A percentile compares a stretch with the other conserved stretches of the same genome.
These are phyloP conservation scores for Epichloe aotearoae DNA, from an alignment of 2,329 filamentous ascomycete genomes.

Conservation along the genomic window DNA sequence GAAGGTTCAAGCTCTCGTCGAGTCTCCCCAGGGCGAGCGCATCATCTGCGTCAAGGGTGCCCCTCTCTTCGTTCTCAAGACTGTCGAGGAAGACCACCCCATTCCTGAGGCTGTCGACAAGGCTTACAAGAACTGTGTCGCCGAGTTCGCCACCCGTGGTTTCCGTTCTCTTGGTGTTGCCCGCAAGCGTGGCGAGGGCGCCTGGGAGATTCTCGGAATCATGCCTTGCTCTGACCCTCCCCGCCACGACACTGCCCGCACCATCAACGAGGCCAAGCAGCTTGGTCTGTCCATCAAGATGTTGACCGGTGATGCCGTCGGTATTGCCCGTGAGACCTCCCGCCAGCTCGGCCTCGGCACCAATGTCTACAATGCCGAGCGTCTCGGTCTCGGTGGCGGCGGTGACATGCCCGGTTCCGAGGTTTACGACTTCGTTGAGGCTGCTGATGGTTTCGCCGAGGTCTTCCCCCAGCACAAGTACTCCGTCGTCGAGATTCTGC, in stretches of 20 bases:
- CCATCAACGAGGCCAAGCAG: conserved; percentile 77
- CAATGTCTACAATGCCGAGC: conserved; percentile 89
- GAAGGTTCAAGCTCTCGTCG: conserved; percentile 75
- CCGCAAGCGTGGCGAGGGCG: conserved; percentile 68
- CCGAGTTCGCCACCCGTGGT: conserved; percentile 82
- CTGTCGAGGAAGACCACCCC: conserved; percentile 72
- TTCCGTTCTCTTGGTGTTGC: conserved; percentile 91
- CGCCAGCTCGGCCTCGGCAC: conserved; percentile 84
- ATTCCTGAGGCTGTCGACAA: conserved; percentile 65
- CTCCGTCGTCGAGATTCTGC: conserved; percentile 83
- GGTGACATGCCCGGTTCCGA: conserved; percentile 90
- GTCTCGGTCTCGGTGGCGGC: conserved; percentile 77
- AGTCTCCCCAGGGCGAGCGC: conserved; percentile 70
- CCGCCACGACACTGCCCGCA: conserved; percentile 80
- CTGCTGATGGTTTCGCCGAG: conserved; percentile 87
- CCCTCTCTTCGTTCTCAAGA: conserved; percentile 75
- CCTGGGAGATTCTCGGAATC: conserved; percentile 87
- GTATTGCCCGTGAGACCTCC: conserved; percentile 83
- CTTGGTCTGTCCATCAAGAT: conserved; percentile 89
- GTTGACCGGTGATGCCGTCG: conserved; percentile 89
- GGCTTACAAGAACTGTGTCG: conserved; percentile 85
- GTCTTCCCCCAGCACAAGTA: conserved; percentile 92
- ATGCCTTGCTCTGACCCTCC: conserved; percentile 91
- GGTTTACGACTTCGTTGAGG: conserved; percentile 91
- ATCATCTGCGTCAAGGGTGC: conserved; percentile 88